Conservation (phyloP, 441 rosid genomes). For the Croton setiger region DNA sequence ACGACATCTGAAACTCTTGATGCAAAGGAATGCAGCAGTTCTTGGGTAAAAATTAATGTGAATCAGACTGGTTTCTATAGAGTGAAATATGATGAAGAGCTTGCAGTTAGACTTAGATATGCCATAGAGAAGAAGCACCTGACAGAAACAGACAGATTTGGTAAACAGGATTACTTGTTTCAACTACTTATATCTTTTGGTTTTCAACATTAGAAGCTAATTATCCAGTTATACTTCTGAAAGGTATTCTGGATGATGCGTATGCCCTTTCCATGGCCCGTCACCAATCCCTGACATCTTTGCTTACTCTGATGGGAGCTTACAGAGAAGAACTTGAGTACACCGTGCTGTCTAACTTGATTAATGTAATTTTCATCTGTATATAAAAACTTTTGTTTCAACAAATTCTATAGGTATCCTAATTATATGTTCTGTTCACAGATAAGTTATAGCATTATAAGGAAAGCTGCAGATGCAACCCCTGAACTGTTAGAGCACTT, state of each 20-base stretch:
- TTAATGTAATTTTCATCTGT: conserved; percentile 48
- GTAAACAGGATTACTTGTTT: conserved; percentile 36
- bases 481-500: conserved; percentile 50
- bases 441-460: conserved; percentile 67
- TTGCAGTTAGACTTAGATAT: conserved; percentile 61
- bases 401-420: not conserved
- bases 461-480: conserved; percentile 74
- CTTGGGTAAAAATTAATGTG: conserved; percentile 81
- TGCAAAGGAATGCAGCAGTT: conserved; percentile 35
- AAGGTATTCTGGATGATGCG: conserved; percentile 92
- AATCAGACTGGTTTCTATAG: conserved; percentile 89
- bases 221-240: conserved; percentile 18
- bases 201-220: conserved; percentile 19
- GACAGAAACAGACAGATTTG: conserved; percentile 76
- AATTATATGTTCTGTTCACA: conserved; percentile 36
- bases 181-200: not conserved
- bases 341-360: conserved; percentile 79
- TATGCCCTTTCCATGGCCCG: conserved; percentile 95
- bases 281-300: conserved; percentile 68
- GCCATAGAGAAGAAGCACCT: conserved; percentile 70
- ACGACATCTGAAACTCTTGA: conserved; percentile 56
- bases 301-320: conserved; percentile 75
- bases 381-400: not conserved
- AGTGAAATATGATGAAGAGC: conserved; percentile 83
- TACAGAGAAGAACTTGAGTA: conserved; percentile 79